Percentiles rank a stretch among this genome's conserved stretches.
Evolutionary conservation across 257 asterid species (phyloP).

Genomic region (Solanum phureja): DNA sequence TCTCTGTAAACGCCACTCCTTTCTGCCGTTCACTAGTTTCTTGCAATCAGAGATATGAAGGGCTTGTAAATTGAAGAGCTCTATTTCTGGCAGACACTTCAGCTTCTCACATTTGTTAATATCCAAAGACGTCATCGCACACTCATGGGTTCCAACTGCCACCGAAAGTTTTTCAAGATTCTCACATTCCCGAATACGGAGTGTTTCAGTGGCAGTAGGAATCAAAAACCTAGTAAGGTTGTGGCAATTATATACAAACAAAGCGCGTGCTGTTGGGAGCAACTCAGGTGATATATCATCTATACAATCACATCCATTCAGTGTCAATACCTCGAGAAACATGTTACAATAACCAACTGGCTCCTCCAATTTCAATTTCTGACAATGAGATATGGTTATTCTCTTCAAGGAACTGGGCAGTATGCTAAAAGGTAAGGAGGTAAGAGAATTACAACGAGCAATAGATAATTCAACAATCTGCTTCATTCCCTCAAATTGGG

Average conservation of each 20-base stretch:
- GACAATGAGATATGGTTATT: rapidly evolving
- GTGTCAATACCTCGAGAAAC: rapidly evolving
- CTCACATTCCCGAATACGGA: rapidly evolving
- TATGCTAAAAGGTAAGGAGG: background rate
- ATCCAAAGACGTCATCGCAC: background rate
- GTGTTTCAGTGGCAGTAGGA: background rate
- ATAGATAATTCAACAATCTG: background rate
- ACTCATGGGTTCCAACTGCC: background rate
- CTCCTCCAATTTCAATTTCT: background rate
- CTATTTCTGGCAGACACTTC: background rate
- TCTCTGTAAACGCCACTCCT: background rate
- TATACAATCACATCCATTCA: rapidly evolving
- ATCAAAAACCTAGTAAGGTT: background rate
- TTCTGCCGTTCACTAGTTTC: background rate
- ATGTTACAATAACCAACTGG: background rate
- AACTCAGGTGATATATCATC: background rate
- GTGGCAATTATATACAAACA: rapidly evolving
- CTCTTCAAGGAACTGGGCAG: background rate
- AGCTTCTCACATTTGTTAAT: background rate
- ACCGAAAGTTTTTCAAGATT: background rate
- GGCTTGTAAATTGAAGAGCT: background rate
- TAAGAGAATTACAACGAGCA: rapidly evolving
- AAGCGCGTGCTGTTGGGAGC: background rate
- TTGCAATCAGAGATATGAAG: rapidly evolving
- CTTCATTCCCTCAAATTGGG: background rate